These are phyloP conservation scores for Alternaria postmessia DNA, from an alignment of 2,329 filamentous ascomycete species.

Conservation along the genomic window DNA sequence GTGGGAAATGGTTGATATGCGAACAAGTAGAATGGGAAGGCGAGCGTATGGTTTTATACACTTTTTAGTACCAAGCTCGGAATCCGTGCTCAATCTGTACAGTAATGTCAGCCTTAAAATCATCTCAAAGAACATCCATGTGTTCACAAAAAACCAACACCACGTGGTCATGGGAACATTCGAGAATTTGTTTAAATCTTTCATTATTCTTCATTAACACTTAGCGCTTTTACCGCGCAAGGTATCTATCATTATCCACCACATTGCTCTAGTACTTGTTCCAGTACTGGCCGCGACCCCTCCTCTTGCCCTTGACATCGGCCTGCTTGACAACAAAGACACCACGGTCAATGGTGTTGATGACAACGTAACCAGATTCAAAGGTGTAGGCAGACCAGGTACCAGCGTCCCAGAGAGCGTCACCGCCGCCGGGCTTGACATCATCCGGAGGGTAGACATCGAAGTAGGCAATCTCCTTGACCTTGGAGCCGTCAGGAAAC, in stretches of 20 bases:
- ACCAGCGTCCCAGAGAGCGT: conserved; percentile 52
- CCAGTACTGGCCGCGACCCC: conserved; percentile 40
- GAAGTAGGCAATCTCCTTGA: conserved; percentile 56
- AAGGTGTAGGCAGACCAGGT: conserved; percentile 56
- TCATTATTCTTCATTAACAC: not conserved
- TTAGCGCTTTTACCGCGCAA: not conserved
- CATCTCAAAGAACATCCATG: too few species aligned
- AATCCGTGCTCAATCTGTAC: not conserved
- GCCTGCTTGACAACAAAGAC: conserved; percentile 46
- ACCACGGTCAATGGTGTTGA: conserved; percentile 60
- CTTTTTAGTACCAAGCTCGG: not conserved
- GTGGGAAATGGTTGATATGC: not conserved
- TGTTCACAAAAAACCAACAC: not conserved
- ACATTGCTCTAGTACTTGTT: conserved; percentile 16
- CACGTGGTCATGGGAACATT: not conserved
- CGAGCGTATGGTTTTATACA: not conserved
- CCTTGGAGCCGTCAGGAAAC: conserved; percentile 46
- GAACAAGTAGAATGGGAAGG: not conserved
- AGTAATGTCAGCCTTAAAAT: not conserved
- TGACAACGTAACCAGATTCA: conserved; percentile 53
- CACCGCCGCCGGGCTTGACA: conserved; percentile 42
- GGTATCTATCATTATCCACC: not conserved
- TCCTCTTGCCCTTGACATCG: conserved; percentile 26
- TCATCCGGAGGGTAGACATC: conserved; percentile 55
- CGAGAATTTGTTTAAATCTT: not conserved